Evolutionary conservation across 2,329 filamentous ascomycete genomes (phyloP), one percentile per base, ranked within the genome.

Genomic region (Fusarium redolens): DNA sequence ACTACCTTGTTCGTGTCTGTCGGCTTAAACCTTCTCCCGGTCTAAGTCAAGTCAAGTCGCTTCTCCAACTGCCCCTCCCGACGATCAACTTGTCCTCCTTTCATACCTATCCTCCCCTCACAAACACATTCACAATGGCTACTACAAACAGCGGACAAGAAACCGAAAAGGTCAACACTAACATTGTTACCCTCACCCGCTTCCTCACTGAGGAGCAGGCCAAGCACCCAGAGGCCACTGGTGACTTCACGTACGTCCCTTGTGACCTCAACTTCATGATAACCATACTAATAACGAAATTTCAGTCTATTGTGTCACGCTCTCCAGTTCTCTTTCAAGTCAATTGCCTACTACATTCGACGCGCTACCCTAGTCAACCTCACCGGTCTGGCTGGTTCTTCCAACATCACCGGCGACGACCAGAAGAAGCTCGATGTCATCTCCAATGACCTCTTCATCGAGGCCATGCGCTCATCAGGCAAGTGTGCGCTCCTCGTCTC

Each of bases 341-440:
- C 94, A 75, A 99, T 99, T 83, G 94, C 96, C 78, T 97, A 98
- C 89, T 99, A 98, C 88, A 99, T 99, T 84, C 95, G 96, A 79
- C 92, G 96, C 83, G 95, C 96, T 40, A 96, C 94, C 30, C 87
- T 99, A 74, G 96, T 98, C 86, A 97, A 97, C 87, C 90, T 99
- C 70, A 97, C 94, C 58, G 96, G 96, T 69, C 91, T 99, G 54
- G 96, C 96, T 71, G 96, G 96, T 67, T 96, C 96, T 68, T 94
- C 95, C 75, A 99, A 99, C 85, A 94, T 89, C 60, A 98, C 96
- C 6, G 96, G 96, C 74, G 96, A 99, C 83, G 96, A 98, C 82
- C 96, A 99, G 84, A 99, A 99, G 91, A 99, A 99, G 87, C 93
- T 99, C 71, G 96, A 99, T 82, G 96, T 99, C 68, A 98, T 99